Evolutionary conservation across 2,329 filamentous ascomycete genomes (phyloP).

Genomic region (Ophiognomonia clavigignenti-juglandacearum): DNA sequence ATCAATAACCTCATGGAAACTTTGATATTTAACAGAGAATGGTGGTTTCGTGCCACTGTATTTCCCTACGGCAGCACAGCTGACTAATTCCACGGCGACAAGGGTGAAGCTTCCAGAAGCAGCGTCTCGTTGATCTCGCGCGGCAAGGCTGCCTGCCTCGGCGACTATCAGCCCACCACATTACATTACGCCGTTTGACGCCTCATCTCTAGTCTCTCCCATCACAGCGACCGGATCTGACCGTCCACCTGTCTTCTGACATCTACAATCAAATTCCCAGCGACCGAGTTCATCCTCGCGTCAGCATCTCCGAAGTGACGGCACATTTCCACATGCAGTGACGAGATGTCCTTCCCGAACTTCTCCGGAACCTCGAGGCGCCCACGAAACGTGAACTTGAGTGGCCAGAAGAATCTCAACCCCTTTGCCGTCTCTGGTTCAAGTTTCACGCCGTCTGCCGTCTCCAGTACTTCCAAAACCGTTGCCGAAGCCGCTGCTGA

Average conservation of each 20-base stretch:
- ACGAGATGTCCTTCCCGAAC: slow-evolving; percentile 70
- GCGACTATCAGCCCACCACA: no score
- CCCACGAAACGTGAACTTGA: slow-evolving; percentile 89
- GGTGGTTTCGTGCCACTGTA: no score
- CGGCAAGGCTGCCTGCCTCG: slow-evolving; percentile 1
- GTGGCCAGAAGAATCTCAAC: slow-evolving; percentile 69
- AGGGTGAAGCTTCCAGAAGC: slow-evolving; percentile 23
- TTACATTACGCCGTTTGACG: no score
- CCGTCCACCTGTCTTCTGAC: no score
- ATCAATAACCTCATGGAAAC: no score
- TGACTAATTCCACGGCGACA: slow-evolving; percentile 10
- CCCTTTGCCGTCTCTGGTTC: slow-evolving; percentile 68
- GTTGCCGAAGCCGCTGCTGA: slow-evolving; percentile 85
- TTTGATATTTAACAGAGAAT: no score
- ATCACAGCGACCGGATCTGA: no score
- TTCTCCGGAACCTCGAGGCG: slow-evolving; percentile 86
- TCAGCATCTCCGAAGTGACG: neutral
- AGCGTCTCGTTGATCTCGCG: neutral
- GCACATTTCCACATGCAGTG: slow-evolving; percentile 2
- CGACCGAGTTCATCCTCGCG: neutral
- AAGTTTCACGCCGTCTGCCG: slow-evolving; percentile 51
- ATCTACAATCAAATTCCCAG: neutral
- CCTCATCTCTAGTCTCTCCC: no score
- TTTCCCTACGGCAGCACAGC: no score
- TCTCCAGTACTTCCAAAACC: slow-evolving; percentile 66